phyloP scores from a whole-genome alignment of 768 basidiomycete genomes.

The Tubosaeta sp. region DNA sequence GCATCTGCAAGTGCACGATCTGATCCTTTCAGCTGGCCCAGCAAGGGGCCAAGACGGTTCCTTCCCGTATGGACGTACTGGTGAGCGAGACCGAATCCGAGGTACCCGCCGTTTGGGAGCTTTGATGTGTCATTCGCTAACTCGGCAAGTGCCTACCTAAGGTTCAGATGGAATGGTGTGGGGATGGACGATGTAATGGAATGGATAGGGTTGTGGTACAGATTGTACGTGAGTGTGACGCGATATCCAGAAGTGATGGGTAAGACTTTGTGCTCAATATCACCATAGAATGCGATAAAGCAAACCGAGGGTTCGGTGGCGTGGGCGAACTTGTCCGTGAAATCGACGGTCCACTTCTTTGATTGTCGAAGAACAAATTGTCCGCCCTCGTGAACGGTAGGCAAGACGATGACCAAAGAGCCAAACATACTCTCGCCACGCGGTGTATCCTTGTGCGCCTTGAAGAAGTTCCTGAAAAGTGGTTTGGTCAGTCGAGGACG shows the following conservation, averaged over 20 bases:
- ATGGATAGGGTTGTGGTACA: conserved; percentile 7
- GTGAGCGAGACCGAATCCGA: conserved; percentile 9
- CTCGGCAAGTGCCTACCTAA: background rate
- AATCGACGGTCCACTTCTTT: conserved; percentile 35
- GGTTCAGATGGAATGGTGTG: background rate
- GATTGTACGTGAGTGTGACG: conserved; percentile 42
- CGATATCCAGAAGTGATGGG: conserved; percentile 39
- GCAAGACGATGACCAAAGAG: conserved; percentile 47
- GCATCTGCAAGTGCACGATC: conserved; percentile 6
- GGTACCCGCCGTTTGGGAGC: conserved; percentile 7
- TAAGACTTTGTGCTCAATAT: conserved; percentile 43
- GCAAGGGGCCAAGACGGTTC: background rate
- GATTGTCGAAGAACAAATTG: conserved; percentile 35
- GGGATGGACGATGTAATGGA: background rate
- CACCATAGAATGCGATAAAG: conserved; percentile 40
- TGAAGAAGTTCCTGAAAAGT: conserved; percentile 38
- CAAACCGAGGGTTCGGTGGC: conserved; percentile 15
- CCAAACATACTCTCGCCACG: conserved; percentile 43
- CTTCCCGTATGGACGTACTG: conserved; percentile 1
- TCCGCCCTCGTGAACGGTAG: conserved; percentile 44
- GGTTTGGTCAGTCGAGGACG: too few species aligned
- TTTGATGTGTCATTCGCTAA: background rate
- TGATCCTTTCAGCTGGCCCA: conserved; percentile 11
- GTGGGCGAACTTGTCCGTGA: conserved; percentile 16
- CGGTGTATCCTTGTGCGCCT: conserved; percentile 47